Base-by-base conservation (phyloP, 2,329 filamentous ascomycete species). In the Diaporthe citriasiana region DNA sequence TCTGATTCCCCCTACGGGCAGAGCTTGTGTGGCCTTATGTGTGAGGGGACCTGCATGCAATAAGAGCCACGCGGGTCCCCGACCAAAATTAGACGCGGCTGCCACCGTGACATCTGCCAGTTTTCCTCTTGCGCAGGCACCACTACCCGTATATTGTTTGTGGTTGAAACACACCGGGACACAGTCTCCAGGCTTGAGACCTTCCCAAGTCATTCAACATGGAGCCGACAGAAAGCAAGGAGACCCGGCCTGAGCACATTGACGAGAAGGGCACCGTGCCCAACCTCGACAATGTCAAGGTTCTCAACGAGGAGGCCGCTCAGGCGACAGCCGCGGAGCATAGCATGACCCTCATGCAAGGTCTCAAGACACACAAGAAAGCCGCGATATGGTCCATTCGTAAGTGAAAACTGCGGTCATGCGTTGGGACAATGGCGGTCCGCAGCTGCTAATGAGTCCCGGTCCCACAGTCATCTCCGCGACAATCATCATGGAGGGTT, bases 401-500 rank as follows among this genome's bases (percentile, higher is more conserved):
- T 84, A 73, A 77, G 83, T 80, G 2, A 17, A 7, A 22, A 1
- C 19, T 22, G 5, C 7, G 0, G 2, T 42, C 17, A 1, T 19
- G 35, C 9, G 35, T 2, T 42, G 35, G 1, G 25, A 17, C 15
- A 19, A 19, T 9, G 0, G 2, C 9, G 5, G 33, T 10, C 7
- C 2, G 30, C 50, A 50, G 45, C 8, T 47, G 30, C 71, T 73
- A 19, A 73, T 53, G 27, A 38, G 17, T 1, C 4, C 8, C 50
- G 13, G 13, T 45, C 9, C 6, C 8, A 22, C 60, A 84, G 82
- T 82, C 72, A 83, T 87, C 71, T 86, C 85, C 17, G 83, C 83
- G n/a, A 83, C 84, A 4, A 83, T 88, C 70, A 82, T 88, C 75
- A 88, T 88, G 87, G 87, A 88, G 74, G 87, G 87, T 3, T 88